Percentiles rank a stretch among this genome's conserved stretches.
These are phyloP conservation scores for Hyphodiscus sp. DNA, from an alignment of 2,329 filamentous ascomycete genomes.

Conservation along the genomic window DNA sequence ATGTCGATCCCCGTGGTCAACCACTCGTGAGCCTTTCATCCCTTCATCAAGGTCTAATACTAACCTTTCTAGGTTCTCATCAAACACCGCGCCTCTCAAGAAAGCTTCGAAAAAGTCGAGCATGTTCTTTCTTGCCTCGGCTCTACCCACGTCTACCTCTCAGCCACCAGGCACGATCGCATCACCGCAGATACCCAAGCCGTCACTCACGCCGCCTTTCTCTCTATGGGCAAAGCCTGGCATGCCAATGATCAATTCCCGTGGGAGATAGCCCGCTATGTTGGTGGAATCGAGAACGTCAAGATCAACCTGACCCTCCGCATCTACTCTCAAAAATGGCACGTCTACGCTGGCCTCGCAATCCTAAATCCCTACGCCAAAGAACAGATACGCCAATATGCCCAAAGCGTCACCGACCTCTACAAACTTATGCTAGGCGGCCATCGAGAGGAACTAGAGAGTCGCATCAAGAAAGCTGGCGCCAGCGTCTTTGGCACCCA, in stretches of 20 bases:
- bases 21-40: constrained; percentile 57
- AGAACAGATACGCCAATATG: constrained; percentile 91
- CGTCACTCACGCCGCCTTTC: constrained; percentile 93
- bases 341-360: constrained; percentile 94
- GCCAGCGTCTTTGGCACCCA: constrained; percentile 56
- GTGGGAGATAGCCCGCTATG: constrained; percentile 92
- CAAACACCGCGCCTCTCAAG: constrained; percentile 78
- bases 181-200: constrained; percentile 98
- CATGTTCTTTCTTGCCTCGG: constrained; percentile 73
- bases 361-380: constrained; percentile 93
- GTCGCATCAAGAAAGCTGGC: constrained; percentile 73
- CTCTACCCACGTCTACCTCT: constrained; percentile 82
- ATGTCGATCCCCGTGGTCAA: constrained; percentile 80
- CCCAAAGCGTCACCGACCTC: constrained; percentile 82
- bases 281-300: constrained; percentile 96
- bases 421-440: constrained; percentile 97
- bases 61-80: constrained; percentile 58
- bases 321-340: constrained; percentile 99
- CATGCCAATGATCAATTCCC: constrained; percentile 91
- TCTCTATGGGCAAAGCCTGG: constrained; percentile 98
- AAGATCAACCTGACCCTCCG: constrained; percentile 98
- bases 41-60: background rate
- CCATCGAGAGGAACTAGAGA: constrained; percentile 65
- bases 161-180: constrained; percentile 82
- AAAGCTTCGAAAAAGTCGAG: constrained; percentile 72